phyloP scores from a whole-genome alignment of 306 rosid genomes.

The Glycine soja region DNA sequence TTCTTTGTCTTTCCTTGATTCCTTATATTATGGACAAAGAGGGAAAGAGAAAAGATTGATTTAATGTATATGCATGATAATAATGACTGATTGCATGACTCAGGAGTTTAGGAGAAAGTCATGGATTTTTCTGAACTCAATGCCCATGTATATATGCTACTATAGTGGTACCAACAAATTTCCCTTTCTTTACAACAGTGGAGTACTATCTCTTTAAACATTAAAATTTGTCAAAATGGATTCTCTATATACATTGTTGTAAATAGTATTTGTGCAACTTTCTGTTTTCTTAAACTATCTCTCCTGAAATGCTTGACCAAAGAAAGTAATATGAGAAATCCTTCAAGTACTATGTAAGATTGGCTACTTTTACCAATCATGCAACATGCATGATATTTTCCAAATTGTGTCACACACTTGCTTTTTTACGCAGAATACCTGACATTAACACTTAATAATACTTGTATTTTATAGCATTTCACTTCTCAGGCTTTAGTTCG shows the following conservation, averaged over 20 bases:
- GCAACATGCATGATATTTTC: conserved; percentile 4
- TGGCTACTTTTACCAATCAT: background rate
- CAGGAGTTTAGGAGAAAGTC: background rate
- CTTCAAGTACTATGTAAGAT: too few species aligned
- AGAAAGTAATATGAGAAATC: background rate
- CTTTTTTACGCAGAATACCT: background rate
- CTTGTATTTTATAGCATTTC: background rate
- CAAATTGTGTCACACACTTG: background rate
- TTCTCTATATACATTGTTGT: background rate
- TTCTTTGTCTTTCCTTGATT: background rate
- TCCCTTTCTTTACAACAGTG: background rate
- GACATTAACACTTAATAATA: background rate
- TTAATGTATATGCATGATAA: too few species aligned
- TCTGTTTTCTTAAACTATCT: background rate
- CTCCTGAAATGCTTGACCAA: background rate
- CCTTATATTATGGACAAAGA: background rate
- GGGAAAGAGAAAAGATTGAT: background rate
- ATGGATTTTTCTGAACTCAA: background rate
- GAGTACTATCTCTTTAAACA: background rate
- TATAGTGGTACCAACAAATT: background rate
- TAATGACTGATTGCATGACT: background rate
- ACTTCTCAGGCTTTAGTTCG: background rate
- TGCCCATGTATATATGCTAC: background rate
- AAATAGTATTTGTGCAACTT: background rate
- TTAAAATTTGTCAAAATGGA: conserved; percentile 2